Evolutionary conservation across 2,329 filamentous ascomycete species (phyloP).

Genomic region (Pestalotiopsis sp.): DNA sequence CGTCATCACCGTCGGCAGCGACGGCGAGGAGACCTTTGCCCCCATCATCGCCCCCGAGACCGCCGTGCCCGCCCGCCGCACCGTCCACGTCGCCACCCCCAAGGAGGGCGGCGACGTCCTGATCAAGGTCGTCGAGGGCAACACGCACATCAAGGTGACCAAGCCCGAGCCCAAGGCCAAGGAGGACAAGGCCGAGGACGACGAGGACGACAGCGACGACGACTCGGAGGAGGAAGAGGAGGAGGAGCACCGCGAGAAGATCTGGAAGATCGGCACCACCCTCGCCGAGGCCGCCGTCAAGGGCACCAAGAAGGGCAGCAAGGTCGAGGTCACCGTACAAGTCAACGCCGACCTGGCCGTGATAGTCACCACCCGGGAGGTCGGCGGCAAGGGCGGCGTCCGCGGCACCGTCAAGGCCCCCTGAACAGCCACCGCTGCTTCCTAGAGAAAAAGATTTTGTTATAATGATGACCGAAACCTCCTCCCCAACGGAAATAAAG

Average conservation of each 20-base stretch:
- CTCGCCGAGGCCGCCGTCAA: conserved; percentile 86
- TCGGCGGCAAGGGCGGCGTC: conserved; percentile 85
- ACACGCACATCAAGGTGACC: conserved; percentile 89
- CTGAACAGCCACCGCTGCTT: conserved; percentile 14
- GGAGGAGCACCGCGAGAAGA: conserved; percentile 86
- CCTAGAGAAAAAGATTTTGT: neutral
- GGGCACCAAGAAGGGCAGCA: conserved; percentile 82
- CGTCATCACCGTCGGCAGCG: conserved; percentile 66
- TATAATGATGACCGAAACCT: neutral
- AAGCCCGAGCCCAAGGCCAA: conserved; percentile 82
- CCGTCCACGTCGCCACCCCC: conserved; percentile 75
- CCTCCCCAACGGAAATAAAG: neutral
- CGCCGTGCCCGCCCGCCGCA: conserved; percentile 84
- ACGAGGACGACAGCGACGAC: conserved; percentile 65
- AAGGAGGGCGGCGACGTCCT: conserved; percentile 86
- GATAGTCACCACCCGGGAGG: conserved; percentile 80
- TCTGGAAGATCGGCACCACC: conserved; percentile 84
- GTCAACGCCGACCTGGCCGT: conserved; percentile 79
- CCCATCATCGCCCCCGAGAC: conserved; percentile 86
- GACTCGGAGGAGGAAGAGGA: conserved; percentile 81
- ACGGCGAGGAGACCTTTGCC: conserved; percentile 70
- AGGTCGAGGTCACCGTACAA: conserved; percentile 93
- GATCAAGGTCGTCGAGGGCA: conserved; percentile 85
- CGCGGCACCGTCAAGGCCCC: conserved; percentile 57
- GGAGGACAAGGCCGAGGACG: conserved; percentile 58